A percentile compares a stretch with the other conserved stretches of the same genome.
Conservation (phyloP, 371 early-diverging fungal genomes). For the Rozella allomycis region DNA sequence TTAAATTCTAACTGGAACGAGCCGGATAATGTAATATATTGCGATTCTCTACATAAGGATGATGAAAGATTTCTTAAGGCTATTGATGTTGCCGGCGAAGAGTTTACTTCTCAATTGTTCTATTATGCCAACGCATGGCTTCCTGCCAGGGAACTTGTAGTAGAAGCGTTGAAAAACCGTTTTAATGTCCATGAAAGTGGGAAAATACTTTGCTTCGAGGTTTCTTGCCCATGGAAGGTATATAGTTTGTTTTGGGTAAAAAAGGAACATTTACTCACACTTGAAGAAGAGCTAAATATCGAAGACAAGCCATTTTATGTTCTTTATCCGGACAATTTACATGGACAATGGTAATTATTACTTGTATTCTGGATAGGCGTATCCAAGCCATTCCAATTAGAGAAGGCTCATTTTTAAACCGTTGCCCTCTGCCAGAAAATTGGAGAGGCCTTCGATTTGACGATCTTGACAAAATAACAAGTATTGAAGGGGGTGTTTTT, state of each 20-base stretch:
- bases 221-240: slow-evolving; percentile 68
- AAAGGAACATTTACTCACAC: slow-evolving; percentile 9
- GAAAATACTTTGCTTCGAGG: slow-evolving; percentile 52
- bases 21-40: slow-evolving; percentile 36
- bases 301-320: slow-evolving; percentile 39
- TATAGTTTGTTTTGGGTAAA: slow-evolving; percentile 5
- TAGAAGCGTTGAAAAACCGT: slow-evolving; percentile 9
- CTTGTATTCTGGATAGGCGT: slow-evolving; percentile 6
- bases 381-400: slow-evolving; percentile 55
- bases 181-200: slow-evolving; percentile 44
- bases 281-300: slow-evolving; percentile 12
- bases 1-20: slow-evolving; percentile 88
- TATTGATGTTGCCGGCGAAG: slow-evolving; percentile 32
- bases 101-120: slow-evolving; percentile 28
- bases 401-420: slow-evolving; percentile 56
- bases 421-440: slow-evolving; percentile 70
- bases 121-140: slow-evolving; percentile 38
- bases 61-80: slow-evolving; percentile 16
- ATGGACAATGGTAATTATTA: slow-evolving; percentile 25
- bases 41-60: slow-evolving; percentile 23
- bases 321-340: slow-evolving; percentile 56
- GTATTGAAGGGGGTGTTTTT: slow-evolving; percentile 67
- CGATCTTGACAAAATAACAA: slow-evolving; percentile 46
- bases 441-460: slow-evolving; percentile 92
- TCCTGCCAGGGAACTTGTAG: slow-evolving; percentile 67